Evolutionary conservation across 108 stramenopile species (phyloP), one percentile per base, ranked within the genome.

Genomic region (Licmophora abbreviata): DNA sequence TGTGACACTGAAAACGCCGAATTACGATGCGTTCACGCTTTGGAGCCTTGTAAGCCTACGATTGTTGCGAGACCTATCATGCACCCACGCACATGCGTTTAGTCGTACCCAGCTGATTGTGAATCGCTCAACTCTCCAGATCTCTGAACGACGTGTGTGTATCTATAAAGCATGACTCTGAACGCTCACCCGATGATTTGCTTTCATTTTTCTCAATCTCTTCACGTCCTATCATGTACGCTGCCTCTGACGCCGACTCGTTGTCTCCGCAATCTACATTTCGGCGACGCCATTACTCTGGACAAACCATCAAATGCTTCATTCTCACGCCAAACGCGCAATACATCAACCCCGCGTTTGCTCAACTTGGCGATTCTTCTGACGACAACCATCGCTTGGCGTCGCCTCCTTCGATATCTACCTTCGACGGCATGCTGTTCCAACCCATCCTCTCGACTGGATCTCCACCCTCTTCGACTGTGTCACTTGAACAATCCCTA

Each of bases 331-430:
- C 69, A 0, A 58, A 61, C 7, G 34, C 53, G 1, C 66, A 68
- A 33, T 76, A 68, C 37, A 36, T 71, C 53, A 76, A 76, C 36
- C 75, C 75, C 33, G 20, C 20, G 3, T 75, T 69, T 44, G 25
- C 59, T n/a, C 18, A 54, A 17, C 46, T 62, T 14, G 43, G 34
- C 23, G 23, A 22, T 17, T 5, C 30, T 23, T 54, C 17, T 25
- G 3, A 22, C 44, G 7, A 5, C n/a, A n/a, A n/a, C n/a, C n/a
- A n/a, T n/a, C n/a, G n/a, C 37, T 44, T 34, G 29, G 15, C 51
- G 14, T 2, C 29, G 3, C 26, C 30, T 6, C 28, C 29, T 4
- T 31, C 49, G 20, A 46, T 30, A 14, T 12, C 26, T 42, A 26
- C 53, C 12, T 41, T 17, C 2, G 53, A 54, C 12, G 4, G 42